Percentiles rank a stretch among this genome's conserved stretches.
phyloP scores from a whole-genome alignment of 1,284 basidiomycete genomes.

The Coniophora puteana region DNA sequence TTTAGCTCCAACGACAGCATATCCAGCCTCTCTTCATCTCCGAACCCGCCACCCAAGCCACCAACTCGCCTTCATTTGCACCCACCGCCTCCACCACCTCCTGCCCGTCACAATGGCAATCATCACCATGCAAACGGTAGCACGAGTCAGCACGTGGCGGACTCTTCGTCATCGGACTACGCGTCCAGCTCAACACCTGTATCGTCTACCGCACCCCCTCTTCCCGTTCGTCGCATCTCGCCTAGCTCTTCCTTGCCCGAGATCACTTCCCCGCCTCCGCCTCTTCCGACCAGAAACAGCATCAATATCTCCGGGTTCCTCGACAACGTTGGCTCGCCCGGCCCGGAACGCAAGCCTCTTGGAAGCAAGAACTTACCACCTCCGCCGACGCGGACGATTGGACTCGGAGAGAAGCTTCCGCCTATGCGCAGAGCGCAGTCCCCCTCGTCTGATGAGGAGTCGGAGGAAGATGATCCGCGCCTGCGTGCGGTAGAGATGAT shows the following conservation, averaged over 20 bases:
- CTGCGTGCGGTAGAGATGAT: slow-evolving; percentile 52
- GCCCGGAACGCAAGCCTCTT: slow-evolving; percentile 42
- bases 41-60: slow-evolving; percentile 19
- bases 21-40: slow-evolving; percentile 7
- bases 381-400: slow-evolving; percentile 71
- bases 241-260: slow-evolving; percentile 11
- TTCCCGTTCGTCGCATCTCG: slow-evolving; percentile 19
- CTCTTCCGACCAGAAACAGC: slow-evolving; percentile 20
- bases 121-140: background rate
- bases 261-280: slow-evolving; percentile 16
- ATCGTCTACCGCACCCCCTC: slow-evolving; percentile 18
- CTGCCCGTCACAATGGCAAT: slow-evolving; percentile 9
- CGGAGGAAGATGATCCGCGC: slow-evolving; percentile 39
- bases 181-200: slow-evolving; percentile 9
- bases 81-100: slow-evolving; percentile 19
- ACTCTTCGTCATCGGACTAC: too few species aligned
- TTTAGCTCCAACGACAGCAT: slow-evolving; percentile 21
- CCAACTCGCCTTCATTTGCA: slow-evolving; percentile 16
- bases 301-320: background rate
- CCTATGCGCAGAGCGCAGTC: slow-evolving; percentile 46
- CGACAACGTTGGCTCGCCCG: slow-evolving; percentile 13
- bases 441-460: slow-evolving; percentile 54
- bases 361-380: slow-evolving; percentile 51
- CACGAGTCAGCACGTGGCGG: slow-evolving; percentile 3
- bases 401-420: slow-evolving; percentile 63